Evolutionary conservation across 306 rosid genomes (phyloP), one percentile per base, ranked within the genome.

Genomic region (Crataegus laevigata): DNA sequence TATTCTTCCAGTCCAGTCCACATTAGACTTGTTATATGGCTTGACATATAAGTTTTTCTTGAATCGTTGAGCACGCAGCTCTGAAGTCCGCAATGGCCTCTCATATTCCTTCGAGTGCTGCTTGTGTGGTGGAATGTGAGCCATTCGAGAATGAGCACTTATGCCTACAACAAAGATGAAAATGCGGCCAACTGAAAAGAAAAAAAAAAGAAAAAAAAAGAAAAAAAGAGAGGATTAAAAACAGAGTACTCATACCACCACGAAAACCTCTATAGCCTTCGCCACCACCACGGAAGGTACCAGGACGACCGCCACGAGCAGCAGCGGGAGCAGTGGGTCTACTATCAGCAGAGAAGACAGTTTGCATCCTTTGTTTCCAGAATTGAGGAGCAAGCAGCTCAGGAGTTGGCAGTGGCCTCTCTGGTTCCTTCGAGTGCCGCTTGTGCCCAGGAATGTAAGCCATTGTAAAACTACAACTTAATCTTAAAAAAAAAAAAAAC

Each of bases 391-490:
- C 79, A 34, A 75, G 86, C 72, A 43, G 51, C 75, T 78, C 81
- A 1, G 90, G 86, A 32, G 80, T 80, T 1, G 68, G 89, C 58
- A 67, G 43, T 2, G 72, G 69, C 30, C 73, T 45, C 5, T 43
- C 63, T 12, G 61, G 15, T 77, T 70, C 81, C 55, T 81, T 74
- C 29, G 84, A 64, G 34, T 43, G 84, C 22, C 85, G 89, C 76
- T 82, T 89, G 80, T 89, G 90, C 0, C 87, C 90, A 11, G 93
- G 89, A 8, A 86, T 36, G 77, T 89, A 89, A 21, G 89, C 84
- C 93, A 89, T 89, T 2, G 1, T 11, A n/a, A 29, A 60, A 8
- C 62, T 5, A 40, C 1, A 68, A 42, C 28, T 60, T 60, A 59
- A 0, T 8, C 59, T 30, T 28, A 43, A 42, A 11, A 15, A 43